phyloP scores from a whole-genome alignment of 768 basidiomycete genomes.

The Russula olivacea region DNA sequence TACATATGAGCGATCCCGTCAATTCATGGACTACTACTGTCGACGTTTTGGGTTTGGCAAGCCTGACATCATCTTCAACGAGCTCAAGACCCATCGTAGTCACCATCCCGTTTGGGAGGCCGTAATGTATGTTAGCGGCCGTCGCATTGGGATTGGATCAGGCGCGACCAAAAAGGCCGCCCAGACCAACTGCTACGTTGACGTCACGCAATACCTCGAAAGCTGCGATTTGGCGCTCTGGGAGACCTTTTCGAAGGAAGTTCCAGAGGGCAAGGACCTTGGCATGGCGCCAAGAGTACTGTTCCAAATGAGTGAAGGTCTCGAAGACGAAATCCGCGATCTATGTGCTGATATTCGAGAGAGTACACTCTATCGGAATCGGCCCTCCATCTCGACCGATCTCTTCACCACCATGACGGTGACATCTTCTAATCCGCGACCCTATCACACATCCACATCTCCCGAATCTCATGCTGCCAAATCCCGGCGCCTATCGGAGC shows the following conservation, averaged over 20 bases:
- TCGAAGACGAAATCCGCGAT: conserved; percentile 68
- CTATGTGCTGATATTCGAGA: conserved; percentile 60
- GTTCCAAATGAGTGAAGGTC: conserved; percentile 54
- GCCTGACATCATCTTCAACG: conserved; percentile 60
- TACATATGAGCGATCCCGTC: conserved; percentile 65
- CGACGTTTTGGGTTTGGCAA: conserved; percentile 65
- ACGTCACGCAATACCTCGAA: conserved; percentile 83
- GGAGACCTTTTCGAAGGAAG: conserved; percentile 58
- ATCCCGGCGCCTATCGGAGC: conserved; percentile 50
- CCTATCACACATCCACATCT: conserved; percentile 30
- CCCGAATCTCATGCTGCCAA: conserved; percentile 38
- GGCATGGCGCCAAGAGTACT: conserved; percentile 64
- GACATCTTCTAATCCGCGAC: conserved; percentile 17
- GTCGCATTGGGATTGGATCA: conserved; percentile 76
- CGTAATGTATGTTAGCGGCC: conserved; percentile 66
- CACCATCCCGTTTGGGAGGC: conserved; percentile 55
- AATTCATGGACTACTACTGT: conserved; percentile 96
- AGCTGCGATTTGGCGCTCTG: conserved; percentile 77
- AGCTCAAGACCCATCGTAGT: conserved; percentile 29
- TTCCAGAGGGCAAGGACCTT: conserved; percentile 59
- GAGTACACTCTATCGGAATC: conserved; percentile 60
- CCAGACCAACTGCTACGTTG: conserved; percentile 69
- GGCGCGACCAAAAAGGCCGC: conserved; percentile 67
- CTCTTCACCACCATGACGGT: conserved; percentile 2
- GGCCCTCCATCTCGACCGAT: conserved; percentile 36